Evolutionary conservation across 164 flowering plant species (phyloP), one percentile per base, ranked within the genome.

Genomic region (Chimonanthus salicifolius): DNA sequence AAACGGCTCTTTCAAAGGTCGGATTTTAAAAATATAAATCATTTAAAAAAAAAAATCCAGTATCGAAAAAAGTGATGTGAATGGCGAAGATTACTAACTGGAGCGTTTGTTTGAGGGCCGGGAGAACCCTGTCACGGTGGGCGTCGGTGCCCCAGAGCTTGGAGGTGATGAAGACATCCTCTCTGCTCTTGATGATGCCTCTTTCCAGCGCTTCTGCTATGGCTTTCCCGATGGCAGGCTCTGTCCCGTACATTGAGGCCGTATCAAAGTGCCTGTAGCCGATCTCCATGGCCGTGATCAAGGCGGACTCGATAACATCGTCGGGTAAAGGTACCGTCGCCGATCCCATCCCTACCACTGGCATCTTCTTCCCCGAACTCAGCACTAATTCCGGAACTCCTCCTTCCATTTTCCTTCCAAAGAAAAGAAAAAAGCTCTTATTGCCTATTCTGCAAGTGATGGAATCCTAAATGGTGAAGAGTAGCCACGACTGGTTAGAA

Each of bases 241-340:
- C 85, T 0, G 84, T 66, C 47, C 62, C 47, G 58, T 85, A 85
- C 11, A 68, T 0, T 0, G 74, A 64, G 0, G 87, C 87, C 0
- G 87, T 80, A 71, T 84, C 83, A 16, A 80, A 78, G 74, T 84
- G 86, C 7, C 84, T 72, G 65, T 84, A 82, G 7, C 83, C 84
- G 3, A 71, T 54, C 54, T 80, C 74, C 47, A 82, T 80, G 69
- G 82, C 83, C 15, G 78, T 62, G 0, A 84, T 6, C 3, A 82
- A 13, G 3, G 75, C 45, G 5, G 70, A 33, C 11, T 48, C 64
- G 5, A 74, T 15, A 11, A 49, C 20, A 11, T 65, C 47, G 46
- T 21, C 13, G 0, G 64, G 76, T 6, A 69, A 73, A 4, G 48
- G 2, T 0, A 77, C 75, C 5, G 4, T 7, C 0, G 73, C 76